These are phyloP conservation scores for Dactylellina leptospora DNA, from an alignment of 2,329 filamentous ascomycete species.

Conservation along the genomic window DNA sequence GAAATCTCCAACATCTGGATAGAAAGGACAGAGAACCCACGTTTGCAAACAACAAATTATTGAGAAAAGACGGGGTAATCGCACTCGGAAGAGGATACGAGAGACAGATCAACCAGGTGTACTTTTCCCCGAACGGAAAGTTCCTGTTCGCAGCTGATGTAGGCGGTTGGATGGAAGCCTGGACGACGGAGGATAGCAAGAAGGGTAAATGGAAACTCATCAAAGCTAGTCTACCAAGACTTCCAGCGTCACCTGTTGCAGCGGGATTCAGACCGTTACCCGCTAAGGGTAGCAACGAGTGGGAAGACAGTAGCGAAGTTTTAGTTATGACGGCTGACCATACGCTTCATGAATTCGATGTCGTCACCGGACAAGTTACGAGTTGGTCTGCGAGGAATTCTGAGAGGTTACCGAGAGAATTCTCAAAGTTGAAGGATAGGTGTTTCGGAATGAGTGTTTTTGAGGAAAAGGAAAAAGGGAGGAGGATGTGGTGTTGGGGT, in stretches of 20 bases:
- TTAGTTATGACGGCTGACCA: conserved; percentile 60
- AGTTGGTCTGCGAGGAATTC: conserved; percentile 88
- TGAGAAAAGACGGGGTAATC: conserved; percentile 40
- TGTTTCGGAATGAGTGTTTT: conserved; percentile 75
- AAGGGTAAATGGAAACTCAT: conserved; percentile 41
- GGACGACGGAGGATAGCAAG: conserved; percentile 36
- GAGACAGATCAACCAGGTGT: conserved; percentile 35
- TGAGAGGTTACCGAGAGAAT: conserved; percentile 71
- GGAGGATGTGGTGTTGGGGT: conserved; percentile 86
- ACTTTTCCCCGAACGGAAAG: conserved; percentile 64
- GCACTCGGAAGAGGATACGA: conserved; percentile 45
- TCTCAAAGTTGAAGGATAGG: conserved; percentile 77
- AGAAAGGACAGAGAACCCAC: conserved; percentile 41
- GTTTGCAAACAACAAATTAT: conserved; percentile 18
- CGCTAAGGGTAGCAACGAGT: background rate
- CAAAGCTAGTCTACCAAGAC: conserved; percentile 36
- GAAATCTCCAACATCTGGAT: conserved; percentile 36
- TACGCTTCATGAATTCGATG: conserved; percentile 80
- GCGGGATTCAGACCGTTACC: conserved; percentile 27
- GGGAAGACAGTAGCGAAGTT: conserved; percentile 54
- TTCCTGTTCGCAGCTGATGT: conserved; percentile 67
- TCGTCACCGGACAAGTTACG: conserved; percentile 77
- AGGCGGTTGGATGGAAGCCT: conserved; percentile 57
- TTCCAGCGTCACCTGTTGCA: conserved; percentile 32
- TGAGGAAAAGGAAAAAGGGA: conserved; percentile 61